A percentile compares a stretch with the other conserved stretches of the same genome.
phyloP scores from a whole-genome alignment of 2,329 filamentous ascomycete species.

The Alternaria longipes region DNA sequence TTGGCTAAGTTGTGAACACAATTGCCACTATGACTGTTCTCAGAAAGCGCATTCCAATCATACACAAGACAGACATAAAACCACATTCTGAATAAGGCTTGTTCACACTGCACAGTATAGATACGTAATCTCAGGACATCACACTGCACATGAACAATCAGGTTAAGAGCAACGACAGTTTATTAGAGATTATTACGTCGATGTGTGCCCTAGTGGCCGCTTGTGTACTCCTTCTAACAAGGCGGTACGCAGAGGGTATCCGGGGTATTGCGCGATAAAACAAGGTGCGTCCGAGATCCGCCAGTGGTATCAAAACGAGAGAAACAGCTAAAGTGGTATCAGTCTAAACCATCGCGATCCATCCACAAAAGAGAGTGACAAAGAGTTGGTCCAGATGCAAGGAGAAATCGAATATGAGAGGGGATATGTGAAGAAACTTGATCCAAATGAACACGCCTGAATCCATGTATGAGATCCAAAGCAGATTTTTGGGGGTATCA shows the following conservation, averaged over 20 bases:
- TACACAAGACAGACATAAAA: accelerated
- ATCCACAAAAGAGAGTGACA: constrained; percentile 36
- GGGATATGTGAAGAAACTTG: constrained; percentile 39
- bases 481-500: constrained; percentile 43
- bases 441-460: constrained; percentile 42
- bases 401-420: constrained; percentile 41
- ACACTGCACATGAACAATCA: background rate
- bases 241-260: constrained; percentile 54
- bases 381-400: constrained; percentile 40
- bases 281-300: constrained; percentile 28
- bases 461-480: constrained; percentile 37
- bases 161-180: constrained; percentile 26
- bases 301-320: constrained; percentile 52
- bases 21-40: background rate
- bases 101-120: background rate
- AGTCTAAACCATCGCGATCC: constrained; percentile 52
- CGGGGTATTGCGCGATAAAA: constrained; percentile 53
- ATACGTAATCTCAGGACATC: background rate
- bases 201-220: constrained; percentile 52
- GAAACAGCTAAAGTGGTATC: constrained; percentile 54
- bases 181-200: constrained; percentile 54
- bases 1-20: background rate
- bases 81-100: background rate
- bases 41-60: background rate
- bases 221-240: constrained; percentile 52